Evolutionary conservation across 805 yeast species (phyloP), one percentile per base, ranked within the genome.

Genomic region (Candida lessepsii): DNA sequence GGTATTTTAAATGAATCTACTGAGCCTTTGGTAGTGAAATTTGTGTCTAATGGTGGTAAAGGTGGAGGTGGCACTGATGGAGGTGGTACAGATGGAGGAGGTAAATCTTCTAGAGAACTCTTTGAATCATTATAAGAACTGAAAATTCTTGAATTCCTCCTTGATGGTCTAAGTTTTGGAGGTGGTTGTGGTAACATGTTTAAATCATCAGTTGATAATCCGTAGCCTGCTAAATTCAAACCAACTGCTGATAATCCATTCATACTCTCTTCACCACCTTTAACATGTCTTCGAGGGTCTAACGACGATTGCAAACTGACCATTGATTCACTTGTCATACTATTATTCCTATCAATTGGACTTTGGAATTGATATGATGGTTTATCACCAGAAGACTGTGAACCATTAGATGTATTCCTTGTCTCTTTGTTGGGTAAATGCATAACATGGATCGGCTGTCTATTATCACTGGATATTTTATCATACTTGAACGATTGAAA

Each of bases 401-500:
- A 42, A 4, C 46, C 39, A 11, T 13, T 13, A 3, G 47, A 37
- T 4, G 23, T 28, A 11, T 42, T 40, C 23, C 48, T 37, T 5
- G 47, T 41, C 16, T 39, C 29, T 11, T 28, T 25, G 6, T n/a
- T 27, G n/a, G 65, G 66, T 6, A 60, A 40, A 36, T 54, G 51
- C 50, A 44, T 51, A 14, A 62, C 67, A 29, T 52, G 61, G 13
- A 61, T 54, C 4, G 68, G 70, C 28, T 58, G 67, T 15, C 49
- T 48, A 4, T 55, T 34, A 25, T 46, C 50, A 5, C 50, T 15
- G 9, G 57, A 42, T n/a, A 40, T 27, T n/a, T 53, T 42, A n/a
- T 61, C 63, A 40, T 65, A 65, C 21, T 66, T 60, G 18, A 67
- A 57, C 13, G 73, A 67, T 31, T 63, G 70, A 47, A 66, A 66